Percentiles rank a stretch among this genome's conserved stretches.
Evolutionary conservation across 176 grass and related monocot genomes (phyloP).

Genomic region (Sorghum bicolor): Sorghum_bicolor_NCBIv3 NC_012872.2:39398501-39399000

Average conservation of each 20-base stretch:
- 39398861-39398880: no score
- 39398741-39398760: background rate
- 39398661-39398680: slow-evolving; percentile 7
- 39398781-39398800: background rate
- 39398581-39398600: slow-evolving; percentile 93
- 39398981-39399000: no score
- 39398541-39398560: background rate
- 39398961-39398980: no score
- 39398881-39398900: no score
- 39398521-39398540: background rate
- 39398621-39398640: slow-evolving; percentile 66
- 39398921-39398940: no score
- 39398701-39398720: background rate
- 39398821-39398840: no score
- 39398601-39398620: slow-evolving; percentile 75
- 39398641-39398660: slow-evolving; percentile 54
- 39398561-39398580: slow-evolving; percentile 80
- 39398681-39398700: slow-evolving; percentile 5
- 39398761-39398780: background rate
- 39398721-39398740: background rate
- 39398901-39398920: no score
- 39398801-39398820: no score
- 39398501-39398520: background rate
- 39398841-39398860: no score
- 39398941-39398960: no score